Evolutionary conservation across 805 yeast genomes (phyloP).

Genomic region (Candida pini): DNA sequence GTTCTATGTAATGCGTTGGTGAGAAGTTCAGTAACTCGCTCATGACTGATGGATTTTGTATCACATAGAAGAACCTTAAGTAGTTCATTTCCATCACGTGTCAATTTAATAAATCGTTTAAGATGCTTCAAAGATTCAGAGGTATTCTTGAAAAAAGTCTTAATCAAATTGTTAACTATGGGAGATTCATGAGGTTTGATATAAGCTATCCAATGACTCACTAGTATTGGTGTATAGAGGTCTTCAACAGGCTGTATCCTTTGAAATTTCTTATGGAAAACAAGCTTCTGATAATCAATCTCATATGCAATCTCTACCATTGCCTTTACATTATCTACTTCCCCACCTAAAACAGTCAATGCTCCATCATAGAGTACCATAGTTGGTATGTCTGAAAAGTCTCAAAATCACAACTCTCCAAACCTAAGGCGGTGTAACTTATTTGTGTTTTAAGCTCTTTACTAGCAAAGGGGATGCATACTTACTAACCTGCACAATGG

Average conservation of each 20-base stretch:
- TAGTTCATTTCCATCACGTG: conserved; percentile 2
- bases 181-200: conserved; percentile 34
- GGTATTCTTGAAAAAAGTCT: conserved; percentile 21
- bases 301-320: too few species aligned
- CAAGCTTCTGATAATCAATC: conserved; percentile 39
- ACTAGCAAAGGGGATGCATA: too few species aligned
- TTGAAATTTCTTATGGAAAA: conserved; percentile 33
- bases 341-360: too few species aligned
- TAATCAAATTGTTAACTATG: conserved; percentile 18
- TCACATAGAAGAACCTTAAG: conserved; percentile 17
- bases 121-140: conserved; percentile 34
- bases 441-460: too few species aligned
- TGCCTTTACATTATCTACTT: too few species aligned
- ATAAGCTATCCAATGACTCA: conserved; percentile 38
- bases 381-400: too few species aligned
- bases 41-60: conserved; percentile 39
- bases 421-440: too few species aligned
- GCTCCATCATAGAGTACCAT: too few species aligned
- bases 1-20: conserved; percentile 10
- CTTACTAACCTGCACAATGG: too few species aligned
- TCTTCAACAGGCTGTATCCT: conserved; percentile 32
- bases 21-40: conserved; percentile 24
- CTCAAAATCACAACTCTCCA: too few species aligned
- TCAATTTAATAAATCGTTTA: conserved; percentile 43
- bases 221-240: conserved; percentile 24